Evolutionary conservation across 2,329 filamentous ascomycete genomes (phyloP).

Genomic region (Leptographium galeiforme): DNA sequence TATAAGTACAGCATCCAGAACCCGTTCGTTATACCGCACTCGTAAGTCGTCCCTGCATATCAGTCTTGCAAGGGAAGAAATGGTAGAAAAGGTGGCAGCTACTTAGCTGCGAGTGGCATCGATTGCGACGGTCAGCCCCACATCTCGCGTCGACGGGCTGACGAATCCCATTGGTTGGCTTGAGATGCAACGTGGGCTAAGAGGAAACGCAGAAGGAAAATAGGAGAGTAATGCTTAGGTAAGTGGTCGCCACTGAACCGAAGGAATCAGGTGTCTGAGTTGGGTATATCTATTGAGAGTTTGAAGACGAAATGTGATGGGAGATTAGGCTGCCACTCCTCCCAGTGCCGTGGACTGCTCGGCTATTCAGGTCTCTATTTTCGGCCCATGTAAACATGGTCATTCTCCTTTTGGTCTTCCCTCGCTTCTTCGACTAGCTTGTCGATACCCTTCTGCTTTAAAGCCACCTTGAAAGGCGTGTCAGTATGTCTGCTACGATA

Average conservation of each 20-base stretch:
- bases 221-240: background rate
- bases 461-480: constrained; percentile 46
- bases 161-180: background rate
- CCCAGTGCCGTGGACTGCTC: background rate
- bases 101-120: background rate
- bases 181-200: background rate
- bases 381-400: constrained; percentile 46
- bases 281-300: background rate
- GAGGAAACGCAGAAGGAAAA: background rate
- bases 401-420: constrained; percentile 80
- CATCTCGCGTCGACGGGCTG: background rate
- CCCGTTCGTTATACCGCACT: background rate
- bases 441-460: constrained; percentile 85
- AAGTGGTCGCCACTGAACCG: too few relatives aligned
- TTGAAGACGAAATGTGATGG: background rate
- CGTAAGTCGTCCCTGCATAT: background rate
- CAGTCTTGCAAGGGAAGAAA: background rate
- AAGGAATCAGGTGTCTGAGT: background rate
- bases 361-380: background rate
- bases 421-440: constrained; percentile 83
- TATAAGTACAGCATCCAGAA: background rate
- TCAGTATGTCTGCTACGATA: background rate
- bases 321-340: background rate
- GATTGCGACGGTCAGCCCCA: background rate
- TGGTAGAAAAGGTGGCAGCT: background rate